These are phyloP conservation scores for Talaromyces sp. DNA, from an alignment of 2,329 filamentous ascomycete genomes.

Conservation along the genomic window DNA sequence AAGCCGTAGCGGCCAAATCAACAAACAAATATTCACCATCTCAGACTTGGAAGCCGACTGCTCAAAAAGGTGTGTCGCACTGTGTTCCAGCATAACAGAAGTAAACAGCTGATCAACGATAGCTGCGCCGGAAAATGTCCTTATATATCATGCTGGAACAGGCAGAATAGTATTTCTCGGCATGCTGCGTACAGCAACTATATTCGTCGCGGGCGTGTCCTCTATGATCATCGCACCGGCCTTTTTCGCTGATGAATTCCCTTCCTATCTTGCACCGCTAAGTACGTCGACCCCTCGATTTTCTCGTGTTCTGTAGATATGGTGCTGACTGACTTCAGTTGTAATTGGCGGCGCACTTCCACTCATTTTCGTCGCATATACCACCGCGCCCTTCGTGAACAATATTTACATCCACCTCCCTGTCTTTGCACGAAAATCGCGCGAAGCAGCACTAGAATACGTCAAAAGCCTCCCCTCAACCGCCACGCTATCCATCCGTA, in stretches of 20 bases:
- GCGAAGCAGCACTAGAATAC: slow-evolving; percentile 44
- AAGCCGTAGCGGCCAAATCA: slow-evolving; percentile 1
- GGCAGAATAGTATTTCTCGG: slow-evolving; percentile 64
- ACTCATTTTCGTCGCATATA: slow-evolving; percentile 60
- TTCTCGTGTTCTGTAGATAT: not conserved
- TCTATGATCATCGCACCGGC: slow-evolving; percentile 60
- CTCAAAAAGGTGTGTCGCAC: slow-evolving; percentile 29
- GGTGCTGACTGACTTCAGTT: slow-evolving; percentile 41
- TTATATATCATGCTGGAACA: slow-evolving; percentile 73
- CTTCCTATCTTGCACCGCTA: slow-evolving; percentile 41
- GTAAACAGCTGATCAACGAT: slow-evolving; percentile 10
- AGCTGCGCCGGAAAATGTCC: slow-evolving; percentile 47
- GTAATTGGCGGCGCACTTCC: slow-evolving; percentile 61
- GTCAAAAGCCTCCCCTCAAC: slow-evolving; percentile 43
- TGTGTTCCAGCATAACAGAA: not conserved
- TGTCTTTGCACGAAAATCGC: slow-evolving; percentile 59
- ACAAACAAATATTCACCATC: not conserved
- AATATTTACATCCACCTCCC: slow-evolving; percentile 69
- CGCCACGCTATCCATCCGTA: slow-evolving; percentile 44
- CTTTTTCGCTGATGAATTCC: slow-evolving; percentile 47
- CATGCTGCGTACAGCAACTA: slow-evolving; percentile 65
- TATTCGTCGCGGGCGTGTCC: slow-evolving; percentile 67
- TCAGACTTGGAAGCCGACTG: slow-evolving; percentile 23
- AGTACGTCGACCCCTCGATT: slow-evolving; percentile 27
- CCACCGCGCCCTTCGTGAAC: slow-evolving; percentile 67